Evolutionary conservation across 129 eudicot genomes (phyloP).

Genomic region (Mikania micrantha): DNA sequence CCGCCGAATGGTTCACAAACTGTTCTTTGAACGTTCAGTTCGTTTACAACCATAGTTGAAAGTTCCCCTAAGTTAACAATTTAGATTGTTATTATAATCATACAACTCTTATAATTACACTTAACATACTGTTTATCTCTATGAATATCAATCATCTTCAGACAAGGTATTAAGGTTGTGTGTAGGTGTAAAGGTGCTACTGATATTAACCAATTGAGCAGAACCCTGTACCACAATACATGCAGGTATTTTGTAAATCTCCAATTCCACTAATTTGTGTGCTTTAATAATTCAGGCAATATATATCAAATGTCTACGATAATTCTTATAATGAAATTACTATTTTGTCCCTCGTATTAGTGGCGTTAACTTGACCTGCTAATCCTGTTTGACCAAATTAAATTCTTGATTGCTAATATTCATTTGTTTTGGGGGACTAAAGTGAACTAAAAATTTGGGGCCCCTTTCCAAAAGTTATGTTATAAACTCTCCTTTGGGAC

Average conservation of each 20-base stretch:
- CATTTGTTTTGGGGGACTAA: no score
- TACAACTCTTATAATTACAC: background rate
- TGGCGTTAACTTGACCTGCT: background rate
- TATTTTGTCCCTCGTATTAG: background rate
- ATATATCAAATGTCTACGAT: background rate
- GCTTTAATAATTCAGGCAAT: background rate
- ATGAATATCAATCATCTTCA: constrained; percentile 22
- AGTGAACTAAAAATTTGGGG: no score
- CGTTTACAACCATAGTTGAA: no score
- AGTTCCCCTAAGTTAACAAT: background rate
- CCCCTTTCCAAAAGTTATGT: no score
- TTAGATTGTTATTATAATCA: background rate
- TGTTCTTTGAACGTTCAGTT: no score
- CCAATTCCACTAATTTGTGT: background rate
- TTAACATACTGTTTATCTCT: background rate
- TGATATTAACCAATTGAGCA: constrained; percentile 67
- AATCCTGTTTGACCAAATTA: background rate
- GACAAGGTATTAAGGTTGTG: constrained; percentile 99
- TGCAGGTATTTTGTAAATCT: constrained; percentile 61
- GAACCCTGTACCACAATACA: constrained; percentile 74
- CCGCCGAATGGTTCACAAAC: no score
- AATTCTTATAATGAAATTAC: background rate
- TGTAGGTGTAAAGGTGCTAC: constrained; percentile 79
- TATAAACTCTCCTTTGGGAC: no score
- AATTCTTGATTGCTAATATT: background rate